Evolutionary conservation across 1,284 basidiomycete genomes (phyloP).

Genomic region (Fomes fomentarius): DNA sequence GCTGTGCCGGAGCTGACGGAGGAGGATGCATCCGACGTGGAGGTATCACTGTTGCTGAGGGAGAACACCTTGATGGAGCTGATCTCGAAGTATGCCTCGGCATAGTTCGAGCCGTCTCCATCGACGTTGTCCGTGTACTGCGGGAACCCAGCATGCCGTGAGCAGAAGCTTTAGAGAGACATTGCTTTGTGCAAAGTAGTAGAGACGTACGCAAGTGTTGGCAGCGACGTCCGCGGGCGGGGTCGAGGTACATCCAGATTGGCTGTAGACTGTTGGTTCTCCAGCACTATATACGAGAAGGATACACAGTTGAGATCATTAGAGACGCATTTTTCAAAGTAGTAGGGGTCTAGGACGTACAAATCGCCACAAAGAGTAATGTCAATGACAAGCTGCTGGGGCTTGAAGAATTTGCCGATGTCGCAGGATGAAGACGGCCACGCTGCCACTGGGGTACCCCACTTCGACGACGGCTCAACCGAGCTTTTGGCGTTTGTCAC

Average conservation of each 20-base stretch:
- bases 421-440: constrained; percentile 49
- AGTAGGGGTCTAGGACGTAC: constrained; percentile 30
- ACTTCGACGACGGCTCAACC: constrained; percentile 48
- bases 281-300: constrained; percentile 46
- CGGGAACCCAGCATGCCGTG: no score
- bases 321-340: not conserved
- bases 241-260: constrained; percentile 43
- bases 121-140: constrained; percentile 58
- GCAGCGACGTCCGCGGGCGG: constrained; percentile 17
- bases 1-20: not conserved
- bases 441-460: constrained; percentile 57
- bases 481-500: constrained; percentile 38
- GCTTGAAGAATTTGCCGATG: constrained; percentile 48
- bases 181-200: no score
- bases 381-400: constrained; percentile 59
- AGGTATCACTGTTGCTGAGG: constrained; percentile 1
- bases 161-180: no score
- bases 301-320: not conserved
- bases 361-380: constrained; percentile 63
- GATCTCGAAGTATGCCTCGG: constrained; percentile 56
- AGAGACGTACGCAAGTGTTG: constrained; percentile 35
- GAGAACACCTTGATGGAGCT: constrained; percentile 49
- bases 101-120: constrained; percentile 44
- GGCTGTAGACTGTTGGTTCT: constrained; percentile 42
- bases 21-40: no score